Base-by-base conservation (phyloP, 164 flowering plant species). In the Houttuynia cordata region DNA sequence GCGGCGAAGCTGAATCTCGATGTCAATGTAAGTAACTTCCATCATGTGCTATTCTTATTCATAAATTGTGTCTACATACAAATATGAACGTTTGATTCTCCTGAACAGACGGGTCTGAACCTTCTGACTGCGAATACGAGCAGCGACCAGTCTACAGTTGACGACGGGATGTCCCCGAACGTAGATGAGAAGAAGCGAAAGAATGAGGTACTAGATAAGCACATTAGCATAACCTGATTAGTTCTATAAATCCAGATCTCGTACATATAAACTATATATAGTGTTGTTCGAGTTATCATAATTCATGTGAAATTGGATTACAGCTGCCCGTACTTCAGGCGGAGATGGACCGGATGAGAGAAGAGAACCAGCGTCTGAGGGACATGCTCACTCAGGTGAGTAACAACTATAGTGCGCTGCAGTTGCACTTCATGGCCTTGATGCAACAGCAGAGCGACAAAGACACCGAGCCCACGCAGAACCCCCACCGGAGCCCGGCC, bases 131-230 rank as follows among this genome's bases (percentile, higher is more conserved):
- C 86, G 6, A 83, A 88, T 56, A 79, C 85, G 0, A 79, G 87
- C 56, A 87, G 91, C 42, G 95, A 88, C 67, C 83, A 80, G 61
- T 86, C 96, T 6, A 80, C 81, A 30, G 73, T 85, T 15, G 92
- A 87, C 41, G 92, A 91, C 65, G 87, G 86, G 49, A 41, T 71
- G 10, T 78, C 85, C 21, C 65, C 83, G 0, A 80, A 73, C 22
- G 70, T 52, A 2, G 87, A 80, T 9, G 83, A 82, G 39, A 83
- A 81, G 24, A 62, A 76, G 71, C 62, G 74, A 17, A 88, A 80
- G 50, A 72, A 4, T 60, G 88, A 85, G 90, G 97, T 88, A 54
- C 49, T 42, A 42, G 17, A 1, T 42, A n/a, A n/a, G n/a, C n/a
- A n/a, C n/a, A n/a, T n/a, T n/a, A n/a, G 37, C 37, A 30, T 6